Base-by-base conservation (phyloP, 2,329 filamentous ascomycete species). In the Penicillium crustosum region DNA sequence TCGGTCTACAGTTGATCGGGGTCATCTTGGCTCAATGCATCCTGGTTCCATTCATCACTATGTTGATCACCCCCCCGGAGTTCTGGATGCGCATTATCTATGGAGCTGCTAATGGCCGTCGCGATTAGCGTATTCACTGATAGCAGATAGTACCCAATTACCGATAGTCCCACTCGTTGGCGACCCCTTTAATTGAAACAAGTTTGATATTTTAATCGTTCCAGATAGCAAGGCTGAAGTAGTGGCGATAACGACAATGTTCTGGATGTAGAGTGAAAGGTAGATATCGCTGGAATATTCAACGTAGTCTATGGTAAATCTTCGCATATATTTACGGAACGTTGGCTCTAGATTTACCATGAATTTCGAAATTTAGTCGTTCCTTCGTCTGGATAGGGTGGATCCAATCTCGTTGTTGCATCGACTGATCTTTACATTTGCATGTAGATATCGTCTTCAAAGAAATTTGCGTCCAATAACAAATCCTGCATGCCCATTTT, bases 401-500 rank as follows among this genome's bases (percentile, higher is more conserved):
- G 12, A 10, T 10, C 15, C 12, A 15, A 15, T 23, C 12, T 23
- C 13, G 6, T 23, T 7, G 2, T 42, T 15, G 10, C 12, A 21
- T 15, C 6, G 12, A 7, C 19, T 21, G 12, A 21, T 29, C 12
- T 41, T 19, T 6, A 2, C 23, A 21, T 23, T 21, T 10, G 6
- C 13, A 12, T 12, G 4, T 12, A 21, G 5, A 5, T 41, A 4
- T 21, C 19, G 10, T 13, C 29, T 31, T 31, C 29, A 13, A 31
- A 6, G 12, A 31, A 31, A 31, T 35, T 35, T 35, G 31, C 13
- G 1, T 35, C 3, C 10, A 35, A 35, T 2, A 17, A 7, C 15
- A 35, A 35, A 17, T 0, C 6, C 0, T 21, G 4, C 0, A 12
- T 0, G 9, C n/a, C n/a, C 2, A n/a, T 25, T 17, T 4, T 6